Percentiles rank a stretch among this genome's conserved stretches.
Evolutionary conservation across 352 stramenopile genomes (phyloP).

Genomic region (Phytophthora pluvialis): DNA sequence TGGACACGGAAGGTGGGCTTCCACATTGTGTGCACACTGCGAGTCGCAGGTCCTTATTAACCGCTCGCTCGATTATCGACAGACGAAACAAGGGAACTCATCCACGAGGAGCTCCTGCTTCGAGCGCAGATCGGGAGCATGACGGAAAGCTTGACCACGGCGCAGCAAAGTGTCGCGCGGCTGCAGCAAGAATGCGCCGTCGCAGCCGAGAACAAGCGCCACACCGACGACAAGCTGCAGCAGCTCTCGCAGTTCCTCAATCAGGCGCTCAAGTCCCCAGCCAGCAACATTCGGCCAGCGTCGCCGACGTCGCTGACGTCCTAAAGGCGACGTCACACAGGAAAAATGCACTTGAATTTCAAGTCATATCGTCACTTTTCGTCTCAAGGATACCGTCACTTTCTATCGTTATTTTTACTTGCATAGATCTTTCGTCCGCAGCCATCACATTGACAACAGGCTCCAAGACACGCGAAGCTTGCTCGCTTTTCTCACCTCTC

Average conservation of each 20-base stretch:
- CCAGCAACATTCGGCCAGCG: constrained; percentile 8
- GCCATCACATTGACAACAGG: constrained; percentile 31
- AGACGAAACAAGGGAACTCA: constrained; percentile 62
- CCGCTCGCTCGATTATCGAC: neutral
- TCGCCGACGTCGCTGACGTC: constrained; percentile 19
- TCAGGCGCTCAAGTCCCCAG: constrained; percentile 34
- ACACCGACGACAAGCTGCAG: constrained; percentile 61
- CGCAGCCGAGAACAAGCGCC: constrained; percentile 53
- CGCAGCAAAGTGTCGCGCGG: constrained; percentile 43
- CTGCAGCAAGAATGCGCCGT: constrained; percentile 59
- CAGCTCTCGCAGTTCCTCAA: constrained; percentile 65
- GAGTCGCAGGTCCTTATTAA: neutral
- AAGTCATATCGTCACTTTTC: constrained; percentile 2
- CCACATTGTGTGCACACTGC: neutral
- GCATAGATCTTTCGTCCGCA: constrained; percentile 41
- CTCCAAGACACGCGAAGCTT: neutral
- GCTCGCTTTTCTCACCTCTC: neutral
- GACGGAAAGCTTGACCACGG: constrained; percentile 40
- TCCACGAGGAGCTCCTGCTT: constrained; percentile 61
- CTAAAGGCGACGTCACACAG: too few relatives aligned
- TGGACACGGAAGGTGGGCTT: constrained; percentile 50
- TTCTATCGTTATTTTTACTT: constrained; percentile 30
- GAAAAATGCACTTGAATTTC: constrained; percentile 5
- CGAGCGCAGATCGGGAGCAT: constrained; percentile 56
- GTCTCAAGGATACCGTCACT: constrained; percentile 12